Conservation (phyloP, 352 stramenopile genomes). For the Pilasporangium apinafurcum region DNA sequence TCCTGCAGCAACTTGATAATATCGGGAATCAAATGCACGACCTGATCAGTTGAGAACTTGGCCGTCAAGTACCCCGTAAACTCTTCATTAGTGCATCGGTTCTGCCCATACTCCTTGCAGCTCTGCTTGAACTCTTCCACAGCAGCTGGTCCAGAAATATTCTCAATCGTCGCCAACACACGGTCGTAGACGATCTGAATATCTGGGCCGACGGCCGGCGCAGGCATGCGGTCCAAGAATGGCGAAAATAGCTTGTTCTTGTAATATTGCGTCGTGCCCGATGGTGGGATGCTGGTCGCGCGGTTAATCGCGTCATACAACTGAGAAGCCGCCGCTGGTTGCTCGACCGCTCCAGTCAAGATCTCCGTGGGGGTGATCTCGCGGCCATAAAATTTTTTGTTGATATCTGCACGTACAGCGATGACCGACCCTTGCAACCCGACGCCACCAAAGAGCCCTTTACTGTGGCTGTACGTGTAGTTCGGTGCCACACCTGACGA, state of each 20-base stretch:
- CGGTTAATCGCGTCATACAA: constrained; percentile 81
- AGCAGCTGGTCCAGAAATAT: constrained; percentile 36
- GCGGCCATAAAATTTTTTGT: constrained; percentile 87
- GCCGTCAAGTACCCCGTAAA: constrained; percentile 61
- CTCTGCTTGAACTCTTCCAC: constrained; percentile 82
- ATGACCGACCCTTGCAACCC: constrained; percentile 80
- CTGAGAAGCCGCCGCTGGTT: constrained; percentile 70
- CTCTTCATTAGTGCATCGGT: constrained; percentile 64
- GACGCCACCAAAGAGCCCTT: constrained; percentile 80
- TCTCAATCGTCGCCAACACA: constrained; percentile 68
- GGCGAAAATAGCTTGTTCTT: constrained; percentile 62
- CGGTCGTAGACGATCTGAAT: constrained; percentile 84
- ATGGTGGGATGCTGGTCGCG: constrained; percentile 64
- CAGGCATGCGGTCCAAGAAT: constrained; percentile 69
- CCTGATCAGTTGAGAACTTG: constrained; percentile 70
- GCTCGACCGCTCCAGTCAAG: constrained; percentile 72
- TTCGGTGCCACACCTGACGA: constrained; percentile 69
- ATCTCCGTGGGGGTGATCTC: constrained; percentile 84
- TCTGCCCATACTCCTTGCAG: constrained; percentile 85
- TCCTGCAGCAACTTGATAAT: constrained; percentile 82
- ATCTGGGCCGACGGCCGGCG: constrained; percentile 59
- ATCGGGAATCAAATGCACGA: constrained; percentile 69
- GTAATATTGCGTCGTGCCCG: constrained; percentile 33
- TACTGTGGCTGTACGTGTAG: constrained; percentile 88
- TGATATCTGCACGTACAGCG: constrained; percentile 67